phyloP scores from a whole-genome alignment of 495 filamentous ascomycete species.

The Podospora comata region DNA sequence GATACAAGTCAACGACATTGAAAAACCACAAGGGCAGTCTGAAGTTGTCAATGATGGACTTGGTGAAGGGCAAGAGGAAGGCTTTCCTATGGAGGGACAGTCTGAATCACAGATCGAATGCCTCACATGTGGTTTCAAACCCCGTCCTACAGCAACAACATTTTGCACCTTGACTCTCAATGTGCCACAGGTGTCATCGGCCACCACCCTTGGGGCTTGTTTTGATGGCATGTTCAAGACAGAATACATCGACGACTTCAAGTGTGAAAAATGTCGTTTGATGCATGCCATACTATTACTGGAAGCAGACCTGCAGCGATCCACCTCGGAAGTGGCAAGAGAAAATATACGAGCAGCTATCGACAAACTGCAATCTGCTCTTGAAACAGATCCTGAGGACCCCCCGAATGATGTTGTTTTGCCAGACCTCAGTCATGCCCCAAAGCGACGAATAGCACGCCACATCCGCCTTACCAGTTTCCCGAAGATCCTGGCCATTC shows the following conservation, averaged over 20 bases:
- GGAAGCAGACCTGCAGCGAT: constrained; percentile 38
- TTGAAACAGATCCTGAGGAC: constrained; percentile 74
- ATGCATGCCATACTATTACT: constrained; percentile 57
- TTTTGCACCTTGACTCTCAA: constrained; percentile 93
- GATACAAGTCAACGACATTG: neutral
- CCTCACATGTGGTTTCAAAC: constrained; percentile 80
- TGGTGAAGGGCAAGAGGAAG: constrained; percentile 51
- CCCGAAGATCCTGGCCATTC: constrained; percentile 84
- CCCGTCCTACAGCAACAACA: constrained; percentile 72
- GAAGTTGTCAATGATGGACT: neutral
- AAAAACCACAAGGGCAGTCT: neutral
- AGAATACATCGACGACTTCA: constrained; percentile 95
- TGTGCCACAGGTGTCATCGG: constrained; percentile 66
- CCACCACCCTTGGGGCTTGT: constrained; percentile 56
- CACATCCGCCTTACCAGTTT: constrained; percentile 82
- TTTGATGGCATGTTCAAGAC: constrained; percentile 93
- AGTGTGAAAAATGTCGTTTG: constrained; percentile 89
- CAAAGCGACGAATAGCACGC: constrained; percentile 78
- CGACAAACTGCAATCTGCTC: constrained; percentile 54
- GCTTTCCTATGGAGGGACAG: constrained; percentile 82
- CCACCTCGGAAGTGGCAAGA: constrained; percentile 46
- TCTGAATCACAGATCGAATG: constrained; percentile 93
- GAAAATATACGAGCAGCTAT: constrained; percentile 47
- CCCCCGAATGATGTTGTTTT: constrained; percentile 67
- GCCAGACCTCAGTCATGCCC: constrained; percentile 68